These are phyloP conservation scores for Ambrosiella cleistominuta DNA, from an alignment of 2,329 filamentous ascomycete species.

Conservation along the genomic window DNA sequence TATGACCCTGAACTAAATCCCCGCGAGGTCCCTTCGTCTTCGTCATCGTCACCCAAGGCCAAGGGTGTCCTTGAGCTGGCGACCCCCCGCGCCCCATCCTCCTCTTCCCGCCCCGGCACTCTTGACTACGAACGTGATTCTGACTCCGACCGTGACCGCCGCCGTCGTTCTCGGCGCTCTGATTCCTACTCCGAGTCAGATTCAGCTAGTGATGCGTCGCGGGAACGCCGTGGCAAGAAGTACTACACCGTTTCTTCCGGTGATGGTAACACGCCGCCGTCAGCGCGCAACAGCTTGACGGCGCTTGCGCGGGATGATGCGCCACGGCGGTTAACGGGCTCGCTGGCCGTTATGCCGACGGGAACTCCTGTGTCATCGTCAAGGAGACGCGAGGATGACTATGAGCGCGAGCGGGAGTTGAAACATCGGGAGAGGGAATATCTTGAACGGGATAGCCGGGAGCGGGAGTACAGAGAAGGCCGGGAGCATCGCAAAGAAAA, in stretches of 20 bases:
- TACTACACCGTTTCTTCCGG: conserved; percentile 14
- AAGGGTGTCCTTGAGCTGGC: neutral
- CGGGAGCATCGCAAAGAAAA: conserved; percentile 20
- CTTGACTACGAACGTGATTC: conserved; percentile 16
- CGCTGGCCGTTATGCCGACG: conserved; percentile 10
- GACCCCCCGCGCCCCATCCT: neutral
- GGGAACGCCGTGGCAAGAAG: conserved; percentile 13
- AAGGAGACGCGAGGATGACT: conserved; percentile 1
- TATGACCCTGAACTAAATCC: conserved; percentile 30
- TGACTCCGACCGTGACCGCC: conserved; percentile 15
- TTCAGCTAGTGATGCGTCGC: conserved; percentile 19
- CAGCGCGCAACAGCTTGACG: conserved; percentile 4
- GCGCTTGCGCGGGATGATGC: neutral
- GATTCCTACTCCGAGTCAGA: conserved; percentile 10
- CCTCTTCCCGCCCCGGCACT: conserved; percentile 10
- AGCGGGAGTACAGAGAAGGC: conserved; percentile 25
- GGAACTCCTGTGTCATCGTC: conserved; percentile 15
- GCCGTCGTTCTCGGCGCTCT: neutral
- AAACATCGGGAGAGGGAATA: conserved; percentile 20
- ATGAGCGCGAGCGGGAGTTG: conserved; percentile 15
- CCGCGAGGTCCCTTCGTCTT: conserved; percentile 24
- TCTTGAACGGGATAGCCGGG: conserved; percentile 27
- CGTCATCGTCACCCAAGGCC: conserved; percentile 15
- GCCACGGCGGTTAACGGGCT: neutral
- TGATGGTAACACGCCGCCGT: conserved; percentile 9